Conservation (phyloP, 1,139 yeast genomes). For the Taiozyma onychis region DNA sequence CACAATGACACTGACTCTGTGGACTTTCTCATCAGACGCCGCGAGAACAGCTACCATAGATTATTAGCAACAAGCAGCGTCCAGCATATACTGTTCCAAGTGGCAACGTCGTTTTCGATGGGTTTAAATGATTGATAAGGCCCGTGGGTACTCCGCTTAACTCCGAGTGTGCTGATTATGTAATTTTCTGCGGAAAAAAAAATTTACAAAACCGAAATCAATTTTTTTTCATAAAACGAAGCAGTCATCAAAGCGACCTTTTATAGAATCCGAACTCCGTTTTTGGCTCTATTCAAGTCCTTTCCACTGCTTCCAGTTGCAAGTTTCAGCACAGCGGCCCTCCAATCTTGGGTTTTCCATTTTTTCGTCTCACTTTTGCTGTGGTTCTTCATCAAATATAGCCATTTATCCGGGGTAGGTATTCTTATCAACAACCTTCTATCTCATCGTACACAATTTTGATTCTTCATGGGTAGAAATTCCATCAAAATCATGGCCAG, state of each 20-base stretch:
- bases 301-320: neutral
- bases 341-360: neutral
- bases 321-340: neutral
- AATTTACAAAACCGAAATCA: neutral
- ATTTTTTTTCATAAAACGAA: neutral
- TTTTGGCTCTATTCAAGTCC: neutral
- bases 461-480: constrained; percentile 59
- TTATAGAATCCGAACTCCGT: neutral
- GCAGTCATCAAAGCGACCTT: neutral
- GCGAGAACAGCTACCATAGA: too few relatives aligned
- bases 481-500: constrained; percentile 86
- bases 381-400: neutral
- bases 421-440: neutral
- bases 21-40: too few relatives aligned
- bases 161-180: neutral
- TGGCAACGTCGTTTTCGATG: too few relatives aligned
- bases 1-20: too few relatives aligned
- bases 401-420: neutral
- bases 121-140: too few relatives aligned
- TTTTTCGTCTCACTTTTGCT: neutral
- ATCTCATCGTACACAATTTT: neutral
- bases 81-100: too few relatives aligned
- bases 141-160: neutral
- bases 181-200: neutral
- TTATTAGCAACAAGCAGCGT: too few relatives aligned